phyloP scores from a whole-genome alignment of 441 rosid genomes.

The Manihot esculenta region DNA sequence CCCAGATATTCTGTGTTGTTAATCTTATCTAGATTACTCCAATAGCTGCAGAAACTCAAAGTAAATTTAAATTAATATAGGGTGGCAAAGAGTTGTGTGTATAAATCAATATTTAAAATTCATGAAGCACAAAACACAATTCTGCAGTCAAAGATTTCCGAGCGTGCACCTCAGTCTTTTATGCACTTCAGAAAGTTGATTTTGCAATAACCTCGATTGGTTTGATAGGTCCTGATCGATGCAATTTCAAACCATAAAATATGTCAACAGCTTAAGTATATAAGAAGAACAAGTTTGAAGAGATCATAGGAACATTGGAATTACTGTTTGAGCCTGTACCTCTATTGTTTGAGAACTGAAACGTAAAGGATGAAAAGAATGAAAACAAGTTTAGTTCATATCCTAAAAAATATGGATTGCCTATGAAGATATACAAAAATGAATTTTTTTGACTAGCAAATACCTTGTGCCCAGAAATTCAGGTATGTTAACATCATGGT shows the following conservation, averaged over 20 bases:
- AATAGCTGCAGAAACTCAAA: conserved; percentile 45
- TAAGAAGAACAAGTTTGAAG: conserved; percentile 7
- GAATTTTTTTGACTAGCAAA: neutral
- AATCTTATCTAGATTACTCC: conserved; percentile 57
- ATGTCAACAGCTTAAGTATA: conserved; percentile 16
- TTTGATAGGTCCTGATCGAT: conserved; percentile 51
- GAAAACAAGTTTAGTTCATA: conserved; percentile 10
- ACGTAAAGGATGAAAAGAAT: conserved; percentile 15
- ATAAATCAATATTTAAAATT: neutral
- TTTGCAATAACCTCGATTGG: conserved; percentile 51
- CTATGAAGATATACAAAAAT: conserved; percentile 2
- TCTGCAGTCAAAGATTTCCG: conserved; percentile 8
- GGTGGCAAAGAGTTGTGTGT: neutral
- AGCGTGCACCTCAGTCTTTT: conserved; percentile 60
- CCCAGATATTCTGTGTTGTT: conserved; percentile 50
- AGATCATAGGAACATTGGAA: neutral
- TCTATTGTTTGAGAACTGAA: conserved; percentile 67
- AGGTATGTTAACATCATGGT: conserved; percentile 74
- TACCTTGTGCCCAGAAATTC: conserved; percentile 75
- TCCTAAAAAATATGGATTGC: conserved; percentile 2
- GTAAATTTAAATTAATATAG: conserved; percentile 1
- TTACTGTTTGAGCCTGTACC: conserved; percentile 39
- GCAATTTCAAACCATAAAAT: conserved; percentile 19
- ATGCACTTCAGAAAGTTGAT: conserved; percentile 55
- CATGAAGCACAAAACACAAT: conserved; percentile 1